Conservation (phyloP, 768 basidiomycete genomes). For the Grammothele lineata region DNA sequence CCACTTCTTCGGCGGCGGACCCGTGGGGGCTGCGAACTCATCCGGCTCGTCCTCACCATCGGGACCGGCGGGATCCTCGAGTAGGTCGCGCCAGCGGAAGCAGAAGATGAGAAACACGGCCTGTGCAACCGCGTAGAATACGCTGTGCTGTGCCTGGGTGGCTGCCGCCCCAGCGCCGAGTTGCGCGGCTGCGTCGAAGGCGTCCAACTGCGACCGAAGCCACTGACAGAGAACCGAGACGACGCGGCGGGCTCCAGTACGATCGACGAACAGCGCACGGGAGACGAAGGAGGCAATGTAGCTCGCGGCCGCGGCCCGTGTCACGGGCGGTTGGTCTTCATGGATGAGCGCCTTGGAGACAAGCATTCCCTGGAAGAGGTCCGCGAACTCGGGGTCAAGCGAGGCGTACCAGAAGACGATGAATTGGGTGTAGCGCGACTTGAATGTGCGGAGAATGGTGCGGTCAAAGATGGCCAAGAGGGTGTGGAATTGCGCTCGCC, state of each 20-base stretch:
- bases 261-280: slow-evolving; percentile 81
- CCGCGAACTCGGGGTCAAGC: slow-evolving; percentile 81
- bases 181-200: slow-evolving; percentile 49
- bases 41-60: slow-evolving; percentile 45
- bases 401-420: slow-evolving; percentile 95
- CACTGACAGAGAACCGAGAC: slow-evolving; percentile 85
- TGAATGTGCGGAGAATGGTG: slow-evolving; percentile 91
- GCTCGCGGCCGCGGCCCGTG: slow-evolving; percentile 87
- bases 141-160: slow-evolving; percentile 43
- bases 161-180: slow-evolving; percentile 30
- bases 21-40: slow-evolving; percentile 18
- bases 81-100: slow-evolving; percentile 91
- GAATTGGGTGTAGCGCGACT: slow-evolving; percentile 96
- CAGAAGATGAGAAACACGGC: slow-evolving; percentile 96
- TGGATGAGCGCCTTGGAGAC: slow-evolving; percentile 81
- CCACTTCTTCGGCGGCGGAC: slow-evolving; percentile 60
- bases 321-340: slow-evolving; percentile 57
- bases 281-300: slow-evolving; percentile 93
- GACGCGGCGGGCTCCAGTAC: slow-evolving; percentile 66
- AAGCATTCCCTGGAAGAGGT: slow-evolving; percentile 93
- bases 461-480: slow-evolving; percentile 93
- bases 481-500: slow-evolving; percentile 71
- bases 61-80: slow-evolving; percentile 36
- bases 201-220: slow-evolving; percentile 71
- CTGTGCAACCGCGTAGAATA: slow-evolving; percentile 92